Conservation (phyloP, 139 green algal genomes). For the Pseudopediastrum boryanum region DNA sequence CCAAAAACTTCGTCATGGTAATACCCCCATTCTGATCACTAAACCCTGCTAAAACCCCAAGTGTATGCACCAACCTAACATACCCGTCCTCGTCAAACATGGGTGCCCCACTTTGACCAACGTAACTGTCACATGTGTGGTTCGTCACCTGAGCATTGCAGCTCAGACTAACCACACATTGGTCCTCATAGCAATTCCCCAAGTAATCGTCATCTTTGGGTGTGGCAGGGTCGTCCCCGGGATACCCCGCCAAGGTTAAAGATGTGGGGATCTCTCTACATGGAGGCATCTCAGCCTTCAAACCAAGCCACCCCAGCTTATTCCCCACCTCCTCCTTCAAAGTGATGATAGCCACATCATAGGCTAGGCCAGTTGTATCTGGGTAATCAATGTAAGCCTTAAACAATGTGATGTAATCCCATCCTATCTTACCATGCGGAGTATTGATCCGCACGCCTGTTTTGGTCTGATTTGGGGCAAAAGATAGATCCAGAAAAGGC, state of each 20-base stretch:
- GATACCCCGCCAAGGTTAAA: constrained; percentile 27
- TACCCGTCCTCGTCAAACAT: constrained; percentile 38
- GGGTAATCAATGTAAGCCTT: constrained; percentile 38
- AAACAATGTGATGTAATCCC: constrained; percentile 33
- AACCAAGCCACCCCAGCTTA: constrained; percentile 39
- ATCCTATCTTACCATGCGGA: constrained; percentile 10
- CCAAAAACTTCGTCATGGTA: constrained; percentile 40
- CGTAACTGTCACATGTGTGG: constrained; percentile 45
- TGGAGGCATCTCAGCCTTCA: background rate
- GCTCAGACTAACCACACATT: constrained; percentile 35
- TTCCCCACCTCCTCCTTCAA: constrained; percentile 29
- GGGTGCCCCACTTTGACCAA: constrained; percentile 41
- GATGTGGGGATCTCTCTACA: background rate
- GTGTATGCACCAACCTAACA: constrained; percentile 25
- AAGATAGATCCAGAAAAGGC: constrained; percentile 30
- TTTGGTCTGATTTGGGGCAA: constrained; percentile 17
- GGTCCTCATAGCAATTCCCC: background rate
- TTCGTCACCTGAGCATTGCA: constrained; percentile 38
- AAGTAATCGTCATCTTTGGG: constrained; percentile 28
- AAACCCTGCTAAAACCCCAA: constrained; percentile 48
- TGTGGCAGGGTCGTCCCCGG: constrained; percentile 18
- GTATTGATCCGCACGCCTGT: background rate
- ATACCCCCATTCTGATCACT: constrained; percentile 2
- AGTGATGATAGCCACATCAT: constrained; percentile 44
- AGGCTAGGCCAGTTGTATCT: constrained; percentile 35